Percentiles rank a stretch among this genome's conserved stretches.
phyloP scores from a whole-genome alignment of 1,139 yeast genomes.

The Pichia sp. region DNA sequence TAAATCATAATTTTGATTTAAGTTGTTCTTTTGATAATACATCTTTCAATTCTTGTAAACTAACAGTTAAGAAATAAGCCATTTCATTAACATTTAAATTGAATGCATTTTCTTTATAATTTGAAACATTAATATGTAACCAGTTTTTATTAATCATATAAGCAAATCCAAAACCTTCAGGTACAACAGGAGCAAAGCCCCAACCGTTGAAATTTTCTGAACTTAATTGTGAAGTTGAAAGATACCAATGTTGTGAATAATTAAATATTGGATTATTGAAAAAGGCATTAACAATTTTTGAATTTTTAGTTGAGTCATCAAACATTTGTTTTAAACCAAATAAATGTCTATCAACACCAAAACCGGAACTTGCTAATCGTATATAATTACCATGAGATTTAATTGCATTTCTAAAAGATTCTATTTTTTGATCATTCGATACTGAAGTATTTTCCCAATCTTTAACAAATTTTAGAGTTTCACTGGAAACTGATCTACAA shows the following conservation, averaged over 20 bases:
- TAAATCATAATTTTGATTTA: conserved; percentile 18
- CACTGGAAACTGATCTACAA: conserved; percentile 79
- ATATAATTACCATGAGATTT: conserved; percentile 72
- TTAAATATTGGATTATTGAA: conserved; percentile 70
- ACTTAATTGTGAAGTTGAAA: conserved; percentile 86
- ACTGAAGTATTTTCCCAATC: conserved; percentile 64
- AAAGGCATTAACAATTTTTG: conserved; percentile 61
- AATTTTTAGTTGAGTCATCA: conserved; percentile 26
- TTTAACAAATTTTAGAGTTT: conserved; percentile 64
- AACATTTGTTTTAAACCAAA: conserved; percentile 78
- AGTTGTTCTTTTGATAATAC: conserved; percentile 36
- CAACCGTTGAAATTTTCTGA: conserved; percentile 86
- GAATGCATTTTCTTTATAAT: conserved; percentile 52
- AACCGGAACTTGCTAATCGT: conserved; percentile 74
- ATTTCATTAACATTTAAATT: conserved; percentile 64
- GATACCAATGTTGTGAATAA: conserved; percentile 78
- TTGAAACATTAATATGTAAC: conserved; percentile 80
- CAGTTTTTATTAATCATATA: conserved; percentile 86
- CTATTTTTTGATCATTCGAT: conserved; percentile 51
- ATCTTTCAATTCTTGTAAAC: conserved; percentile 77
- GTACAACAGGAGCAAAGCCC: conserved; percentile 96
- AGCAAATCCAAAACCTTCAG: conserved; percentile 90
- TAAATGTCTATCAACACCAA: conserved; percentile 90
- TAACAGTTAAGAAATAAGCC: conserved; percentile 63
- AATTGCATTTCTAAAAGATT: conserved; percentile 67